phyloP scores from a whole-genome alignment of 1,139 yeast species.

The Kodamaea ohmeri region DNA sequence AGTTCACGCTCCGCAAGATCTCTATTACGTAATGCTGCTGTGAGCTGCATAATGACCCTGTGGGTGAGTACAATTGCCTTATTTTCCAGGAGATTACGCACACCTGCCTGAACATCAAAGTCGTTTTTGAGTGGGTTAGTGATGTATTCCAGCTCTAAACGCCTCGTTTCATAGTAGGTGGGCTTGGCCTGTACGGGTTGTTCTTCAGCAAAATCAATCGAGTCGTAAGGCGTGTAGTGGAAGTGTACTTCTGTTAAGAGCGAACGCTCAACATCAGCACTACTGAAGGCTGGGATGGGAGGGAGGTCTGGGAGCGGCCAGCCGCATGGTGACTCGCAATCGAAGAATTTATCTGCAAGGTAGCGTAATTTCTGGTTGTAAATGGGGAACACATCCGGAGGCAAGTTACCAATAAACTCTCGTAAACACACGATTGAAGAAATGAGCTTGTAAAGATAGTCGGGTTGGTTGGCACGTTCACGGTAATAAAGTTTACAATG shows the following conservation, averaged over 20 bases:
- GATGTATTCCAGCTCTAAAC: conserved; percentile 67
- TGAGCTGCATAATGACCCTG: conserved; percentile 35
- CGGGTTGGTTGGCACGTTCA: conserved; percentile 27
- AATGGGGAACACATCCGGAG: conserved; percentile 76
- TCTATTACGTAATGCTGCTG: conserved; percentile 28
- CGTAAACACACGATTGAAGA: conserved; percentile 83
- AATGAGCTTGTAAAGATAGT: conserved; percentile 62
- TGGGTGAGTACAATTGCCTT: conserved; percentile 34
- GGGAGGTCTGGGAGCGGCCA: conserved; percentile 87
- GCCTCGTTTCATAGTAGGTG: conserved; percentile 59
- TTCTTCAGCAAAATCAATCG: conserved; percentile 18
- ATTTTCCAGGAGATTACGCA: conserved; percentile 33
- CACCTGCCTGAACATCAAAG: conserved; percentile 58
- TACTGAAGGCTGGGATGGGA: conserved; percentile 56
- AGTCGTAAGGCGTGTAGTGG: conserved; percentile 54
- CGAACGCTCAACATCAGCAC: conserved; percentile 76
- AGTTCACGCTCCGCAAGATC: conserved; percentile 29
- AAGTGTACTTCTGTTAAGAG: conserved; percentile 74
- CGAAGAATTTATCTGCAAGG: conserved; percentile 58
- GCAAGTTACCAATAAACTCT: conserved; percentile 79
- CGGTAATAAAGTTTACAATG: conserved; percentile 53
- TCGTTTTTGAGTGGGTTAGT: conserved; percentile 63
- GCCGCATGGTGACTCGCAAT: conserved; percentile 12
- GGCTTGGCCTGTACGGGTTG: conserved; percentile 23
- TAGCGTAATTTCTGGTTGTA: conserved; percentile 66